These are phyloP conservation scores for Wallemia hederae DNA, from an alignment of 1,284 basidiomycete genomes.

Conservation along the genomic window DNA sequence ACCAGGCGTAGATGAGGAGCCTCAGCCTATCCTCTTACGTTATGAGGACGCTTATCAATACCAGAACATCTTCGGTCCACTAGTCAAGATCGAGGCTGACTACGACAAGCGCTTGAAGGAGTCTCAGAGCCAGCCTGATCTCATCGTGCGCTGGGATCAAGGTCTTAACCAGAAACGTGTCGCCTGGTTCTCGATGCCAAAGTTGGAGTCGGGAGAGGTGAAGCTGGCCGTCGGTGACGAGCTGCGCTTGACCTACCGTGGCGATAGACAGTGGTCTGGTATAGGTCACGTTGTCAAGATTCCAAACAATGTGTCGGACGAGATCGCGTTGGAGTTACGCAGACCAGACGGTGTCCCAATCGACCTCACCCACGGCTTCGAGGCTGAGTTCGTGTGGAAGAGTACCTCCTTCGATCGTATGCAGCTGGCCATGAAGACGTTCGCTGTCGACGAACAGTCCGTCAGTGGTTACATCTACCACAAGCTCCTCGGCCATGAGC, in stretches of 20 bases:
- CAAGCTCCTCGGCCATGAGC: constrained; percentile 86
- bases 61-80: constrained; percentile 91
- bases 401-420: constrained; percentile 96
- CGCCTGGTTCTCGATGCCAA: constrained; percentile 85
- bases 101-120: constrained; percentile 96
- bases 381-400: constrained; percentile 97
- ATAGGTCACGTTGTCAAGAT: constrained; percentile 96
- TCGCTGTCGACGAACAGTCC: constrained; percentile 95
- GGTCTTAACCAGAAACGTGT: constrained; percentile 93
- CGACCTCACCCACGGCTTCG: constrained; percentile 79
- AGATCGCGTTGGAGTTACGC: constrained; percentile 78
- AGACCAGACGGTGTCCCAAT: constrained; percentile 77
- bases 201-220: constrained; percentile 92
- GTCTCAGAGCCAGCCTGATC: constrained; percentile 89
- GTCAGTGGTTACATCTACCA: constrained; percentile 98
- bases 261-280: constrained; percentile 72
- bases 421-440: constrained; percentile 98
- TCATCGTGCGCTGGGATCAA: constrained; percentile 85
- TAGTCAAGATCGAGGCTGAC: constrained; percentile 98
- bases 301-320: constrained; percentile 96
- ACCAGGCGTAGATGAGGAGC: constrained; percentile 83
- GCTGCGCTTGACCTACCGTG: constrained; percentile 60
- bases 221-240: constrained; percentile 91
- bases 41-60: constrained; percentile 99
- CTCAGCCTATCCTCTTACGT: constrained; percentile 52